Percentiles rank a stretch among this genome's conserved stretches.
Evolutionary conservation across 352 stramenopile species (phyloP).

Genomic region (Globisporangium apiculatum): DNA sequence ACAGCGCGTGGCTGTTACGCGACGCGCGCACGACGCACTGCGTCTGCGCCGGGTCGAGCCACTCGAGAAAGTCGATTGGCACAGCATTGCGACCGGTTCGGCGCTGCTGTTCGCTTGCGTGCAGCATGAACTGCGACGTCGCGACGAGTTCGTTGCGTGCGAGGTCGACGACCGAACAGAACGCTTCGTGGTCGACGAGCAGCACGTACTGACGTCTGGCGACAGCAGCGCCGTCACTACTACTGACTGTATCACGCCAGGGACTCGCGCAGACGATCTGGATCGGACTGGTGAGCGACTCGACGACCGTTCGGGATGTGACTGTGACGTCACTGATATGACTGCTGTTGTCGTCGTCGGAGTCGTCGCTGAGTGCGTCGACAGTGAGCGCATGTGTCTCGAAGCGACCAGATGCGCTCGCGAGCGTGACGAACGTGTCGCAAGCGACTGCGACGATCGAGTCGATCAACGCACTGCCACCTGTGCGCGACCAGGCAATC

Average conservation of each 20-base stretch:
- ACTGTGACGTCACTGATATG: background rate
- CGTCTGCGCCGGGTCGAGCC: conserved; percentile 5
- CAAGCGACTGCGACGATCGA: background rate
- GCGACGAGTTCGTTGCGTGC: conserved; percentile 16
- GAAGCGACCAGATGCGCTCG: conserved; percentile 1
- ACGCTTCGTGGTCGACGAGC: conserved; percentile 28
- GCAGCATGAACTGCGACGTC: conserved; percentile 26
- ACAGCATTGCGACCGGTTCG: background rate
- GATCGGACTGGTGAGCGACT: conserved; percentile 12
- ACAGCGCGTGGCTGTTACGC: conserved; percentile 16
- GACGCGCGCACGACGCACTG: conserved; percentile 25
- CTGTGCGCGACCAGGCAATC: conserved; percentile 1
- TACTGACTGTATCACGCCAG: background rate
- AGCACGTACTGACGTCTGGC: conserved; percentile 17
- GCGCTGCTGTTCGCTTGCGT: conserved; percentile 7
- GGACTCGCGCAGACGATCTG: conserved; percentile 8
- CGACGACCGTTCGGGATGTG: conserved; percentile 1
- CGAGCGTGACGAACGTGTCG: conserved; percentile 5
- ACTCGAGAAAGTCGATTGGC: conserved; percentile 10
- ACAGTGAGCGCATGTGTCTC: conserved; percentile 4
- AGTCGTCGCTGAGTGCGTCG: no score
- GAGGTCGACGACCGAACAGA: conserved; percentile 42
- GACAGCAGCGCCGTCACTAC: no score
- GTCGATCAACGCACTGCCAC: background rate
- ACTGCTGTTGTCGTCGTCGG: background rate